phyloP scores from a whole-genome alignment of 1,139 yeast species.

The Zygotorulaspora mrakii region DNA sequence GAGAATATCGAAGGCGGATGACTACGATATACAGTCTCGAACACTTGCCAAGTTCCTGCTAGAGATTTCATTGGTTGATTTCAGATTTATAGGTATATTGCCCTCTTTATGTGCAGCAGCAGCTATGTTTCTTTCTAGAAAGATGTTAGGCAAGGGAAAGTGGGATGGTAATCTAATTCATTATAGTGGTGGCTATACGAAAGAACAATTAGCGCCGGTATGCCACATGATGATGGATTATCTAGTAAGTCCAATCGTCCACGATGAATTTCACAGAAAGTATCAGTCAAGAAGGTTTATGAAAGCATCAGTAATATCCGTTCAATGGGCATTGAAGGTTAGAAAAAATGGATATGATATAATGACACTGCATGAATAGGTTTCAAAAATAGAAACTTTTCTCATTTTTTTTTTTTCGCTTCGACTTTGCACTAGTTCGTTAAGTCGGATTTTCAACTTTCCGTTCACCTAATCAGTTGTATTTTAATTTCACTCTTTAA shows the following conservation, averaged over 20 bases:
- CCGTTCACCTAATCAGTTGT: constrained; percentile 3
- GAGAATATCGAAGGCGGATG: constrained; percentile 91
- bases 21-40: constrained; percentile 87
- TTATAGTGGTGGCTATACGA: constrained; percentile 88
- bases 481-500: constrained; percentile 3
- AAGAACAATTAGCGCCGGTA: constrained; percentile 65
- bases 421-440: not conserved
- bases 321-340: constrained; percentile 79
- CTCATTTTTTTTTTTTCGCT: constrained; percentile 5
- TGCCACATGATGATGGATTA: constrained; percentile 74
- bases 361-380: constrained; percentile 37
- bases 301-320: constrained; percentile 84
- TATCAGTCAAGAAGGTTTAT: constrained; percentile 87
- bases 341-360: constrained; percentile 39
- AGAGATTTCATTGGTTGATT: constrained; percentile 79
- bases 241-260: constrained; percentile 77
- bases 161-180: constrained; percentile 84
- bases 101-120: constrained; percentile 90
- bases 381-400: constrained; percentile 1
- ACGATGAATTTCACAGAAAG: constrained; percentile 91
- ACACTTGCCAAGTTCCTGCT: constrained; percentile 86
- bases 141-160: constrained; percentile 66
- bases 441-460: not conserved
- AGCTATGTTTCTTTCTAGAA: constrained; percentile 83
- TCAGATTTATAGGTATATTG: constrained; percentile 68